Conservation (phyloP, 2,329 filamentous ascomycete genomes). For the Sphaerulina musiva region DNA sequence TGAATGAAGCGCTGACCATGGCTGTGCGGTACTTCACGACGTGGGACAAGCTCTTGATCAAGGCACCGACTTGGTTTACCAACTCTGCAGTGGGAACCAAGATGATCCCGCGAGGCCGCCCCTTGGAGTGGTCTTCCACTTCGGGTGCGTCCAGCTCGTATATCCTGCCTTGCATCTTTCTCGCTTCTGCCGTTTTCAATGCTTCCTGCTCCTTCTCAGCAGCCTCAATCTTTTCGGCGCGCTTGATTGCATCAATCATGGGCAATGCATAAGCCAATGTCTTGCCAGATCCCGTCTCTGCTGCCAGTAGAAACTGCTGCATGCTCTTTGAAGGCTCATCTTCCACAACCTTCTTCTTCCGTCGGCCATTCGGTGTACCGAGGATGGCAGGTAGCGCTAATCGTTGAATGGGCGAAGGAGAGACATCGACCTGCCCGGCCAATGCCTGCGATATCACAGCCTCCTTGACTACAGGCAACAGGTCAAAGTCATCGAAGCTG, state of each 20-base stretch:
- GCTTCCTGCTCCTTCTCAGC: constrained; percentile 34
- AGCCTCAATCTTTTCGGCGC: constrained; percentile 54
- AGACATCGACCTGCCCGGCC: constrained; percentile 64
- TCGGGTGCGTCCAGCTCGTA: constrained; percentile 51
- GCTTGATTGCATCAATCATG: constrained; percentile 76
- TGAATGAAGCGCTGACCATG: constrained; percentile 70
- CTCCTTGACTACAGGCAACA: constrained; percentile 64
- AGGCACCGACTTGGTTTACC: constrained; percentile 73
- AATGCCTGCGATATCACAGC: constrained; percentile 69
- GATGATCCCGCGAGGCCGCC: constrained; percentile 74
- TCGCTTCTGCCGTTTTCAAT: constrained; percentile 20
- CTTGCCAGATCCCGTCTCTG: constrained; percentile 95
- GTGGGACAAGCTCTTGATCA: constrained; percentile 79
- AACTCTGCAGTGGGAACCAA: constrained; percentile 90
- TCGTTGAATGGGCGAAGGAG: constrained; percentile 81
- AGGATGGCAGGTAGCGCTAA: constrained; percentile 80
- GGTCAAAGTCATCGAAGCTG: constrained; percentile 71
- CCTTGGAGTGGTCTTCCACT: constrained; percentile 60
- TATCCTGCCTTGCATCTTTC: constrained; percentile 43
- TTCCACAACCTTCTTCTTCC: constrained; percentile 27
- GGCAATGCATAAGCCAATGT: constrained; percentile 89
- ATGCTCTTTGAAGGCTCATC: constrained; percentile 36
- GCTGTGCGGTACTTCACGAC: constrained; percentile 79
- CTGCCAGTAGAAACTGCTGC: constrained; percentile 73
- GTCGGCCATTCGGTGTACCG: constrained; percentile 46